Evolutionary conservation across 352 stramenopile genomes (phyloP), one percentile per base, ranked within the genome.

Genomic region (Globisporangium middletonii): DNA sequence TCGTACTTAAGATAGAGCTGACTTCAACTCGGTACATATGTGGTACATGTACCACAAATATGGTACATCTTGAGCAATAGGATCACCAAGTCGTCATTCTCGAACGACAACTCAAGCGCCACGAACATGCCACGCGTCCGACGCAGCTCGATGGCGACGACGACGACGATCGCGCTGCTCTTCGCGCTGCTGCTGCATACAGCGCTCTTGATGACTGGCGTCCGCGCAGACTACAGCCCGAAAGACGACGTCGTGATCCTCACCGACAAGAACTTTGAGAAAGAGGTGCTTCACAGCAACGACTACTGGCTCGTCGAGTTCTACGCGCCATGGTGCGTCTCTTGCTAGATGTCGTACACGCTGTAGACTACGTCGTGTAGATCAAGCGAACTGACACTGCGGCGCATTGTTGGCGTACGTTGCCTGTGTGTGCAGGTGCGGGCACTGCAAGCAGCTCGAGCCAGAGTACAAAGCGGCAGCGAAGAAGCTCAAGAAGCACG

Each of bases 241-340:
- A 81, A 73, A 23, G 75, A 83, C 57, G 71, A 68, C 18, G 80
- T 93, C 16, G 75, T 86, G 59, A 67, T 89, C 26, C 76, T 93
- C 35, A 91, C 80, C 38, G 79, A 88, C 15, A 80, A 89, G 60
- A 93, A 91, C 65, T 93, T 91, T 62, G 79, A 93, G 58, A 85
- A 88, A 53, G 73, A 88, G 47, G 80, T 93, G 56, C 73, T 93
- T 45, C 67, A 90, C 56, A 92, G 83, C 55, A 58, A 57, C 4
- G 83, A 91, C 64, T 89, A 90, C 51, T 97, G 89, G 88, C 69
- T 98, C 43, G 91, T 98, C 42, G 88, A 97, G 65, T 98, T 98
- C 69, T 96, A 96, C 61, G 92, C 92, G 18, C 92, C 89, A 35
- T 98, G 89, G 89, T 84, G 45, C 48, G 38, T 51, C 4, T 44